Evolutionary conservation across 179 eudicot species (phyloP).

Genomic region (Beta corolliflora): DNA sequence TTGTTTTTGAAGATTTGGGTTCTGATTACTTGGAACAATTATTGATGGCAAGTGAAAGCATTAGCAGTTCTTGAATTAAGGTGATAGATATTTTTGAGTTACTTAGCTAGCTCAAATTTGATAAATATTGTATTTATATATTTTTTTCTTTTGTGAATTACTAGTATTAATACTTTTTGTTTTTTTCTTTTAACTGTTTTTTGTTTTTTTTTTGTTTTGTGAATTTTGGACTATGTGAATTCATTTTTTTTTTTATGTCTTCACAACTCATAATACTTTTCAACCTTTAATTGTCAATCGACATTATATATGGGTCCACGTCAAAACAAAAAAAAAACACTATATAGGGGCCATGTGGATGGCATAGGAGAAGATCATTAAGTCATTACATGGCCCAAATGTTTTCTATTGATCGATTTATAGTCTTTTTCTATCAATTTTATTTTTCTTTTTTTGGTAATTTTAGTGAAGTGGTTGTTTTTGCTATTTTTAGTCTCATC

Average conservation of each 20-base stretch:
- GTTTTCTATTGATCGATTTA: too few species aligned
- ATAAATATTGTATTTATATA: not conserved
- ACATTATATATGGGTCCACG: not conserved
- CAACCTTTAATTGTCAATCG: not conserved
- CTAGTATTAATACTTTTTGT: not conserved
- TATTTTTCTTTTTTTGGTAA: too few species aligned
- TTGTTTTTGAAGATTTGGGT: slow-evolving; percentile 69
- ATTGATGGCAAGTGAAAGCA: slow-evolving; percentile 37
- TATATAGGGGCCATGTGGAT: too few species aligned
- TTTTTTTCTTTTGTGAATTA: not conserved
- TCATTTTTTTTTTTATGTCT: not conserved
- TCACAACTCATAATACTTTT: not conserved
- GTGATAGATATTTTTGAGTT: not conserved
- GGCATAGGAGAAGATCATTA: too few species aligned
- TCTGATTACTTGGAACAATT: slow-evolving; percentile 69
- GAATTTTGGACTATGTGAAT: not conserved
- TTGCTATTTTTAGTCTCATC: too few species aligned
- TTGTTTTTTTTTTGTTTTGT: not conserved
- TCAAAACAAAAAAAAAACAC: too few species aligned
- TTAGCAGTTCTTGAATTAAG: not conserved
- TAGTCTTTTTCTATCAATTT: too few species aligned
- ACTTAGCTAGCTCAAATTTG: not conserved
- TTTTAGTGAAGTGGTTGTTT: too few species aligned
- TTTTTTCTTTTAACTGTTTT: too few species aligned
- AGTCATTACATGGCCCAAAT: too few species aligned